Base-by-base conservation (phyloP, 2,329 filamentous ascomycete genomes). In the Stachybotrys chartarum region DNA sequence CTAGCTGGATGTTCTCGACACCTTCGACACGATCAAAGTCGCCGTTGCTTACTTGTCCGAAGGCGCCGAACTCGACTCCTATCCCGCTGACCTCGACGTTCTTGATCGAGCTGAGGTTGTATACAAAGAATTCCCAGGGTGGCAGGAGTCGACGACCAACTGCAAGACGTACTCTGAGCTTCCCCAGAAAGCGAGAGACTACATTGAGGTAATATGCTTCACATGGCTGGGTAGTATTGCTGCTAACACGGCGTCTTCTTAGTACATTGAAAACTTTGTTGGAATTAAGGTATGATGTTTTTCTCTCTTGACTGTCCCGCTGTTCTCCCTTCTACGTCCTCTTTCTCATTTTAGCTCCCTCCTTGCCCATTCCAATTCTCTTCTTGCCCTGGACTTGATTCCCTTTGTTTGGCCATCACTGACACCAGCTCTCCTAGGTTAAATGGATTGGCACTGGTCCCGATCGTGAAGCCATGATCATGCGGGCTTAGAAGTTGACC, bases 21-120 rank as follows among this genome's bases (percentile, higher is more conserved):
- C 82, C 32, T 91, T 96, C 68, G 77, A 82, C 8, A 85, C 84
- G 64, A 81, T 95, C 72, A 88, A 91, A 70, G 78, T 90, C 52
- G 88, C 87, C 18, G 82, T 87, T 14, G 84, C 82, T 2, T 96
- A 96, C 74, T 78, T 78, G 63, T 68, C 64, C 50, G 61, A 69
- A 55, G 58, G 47, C 56, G 10, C 64, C 59, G 65, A 66, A 56
- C 52, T 67, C 6, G 59, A 60, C n/a, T 82, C 78, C 12, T 90
- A 88, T 78, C 88, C 80, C 6, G 84, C 85, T 7, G 81, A 87
- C 63, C 76, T 84, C 16, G 72, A 76, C 47, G 68, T 79, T 42
- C 75, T 90, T 16, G 79, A 80, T 31, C 74, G 76, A 53, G 78
- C 83, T 54, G 80, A 87, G 64, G 83, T 88, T 17, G 77, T 83